phyloP scores from a whole-genome alignment of 495 filamentous ascomycete genomes.

The Extremus antarcticus region DNA sequence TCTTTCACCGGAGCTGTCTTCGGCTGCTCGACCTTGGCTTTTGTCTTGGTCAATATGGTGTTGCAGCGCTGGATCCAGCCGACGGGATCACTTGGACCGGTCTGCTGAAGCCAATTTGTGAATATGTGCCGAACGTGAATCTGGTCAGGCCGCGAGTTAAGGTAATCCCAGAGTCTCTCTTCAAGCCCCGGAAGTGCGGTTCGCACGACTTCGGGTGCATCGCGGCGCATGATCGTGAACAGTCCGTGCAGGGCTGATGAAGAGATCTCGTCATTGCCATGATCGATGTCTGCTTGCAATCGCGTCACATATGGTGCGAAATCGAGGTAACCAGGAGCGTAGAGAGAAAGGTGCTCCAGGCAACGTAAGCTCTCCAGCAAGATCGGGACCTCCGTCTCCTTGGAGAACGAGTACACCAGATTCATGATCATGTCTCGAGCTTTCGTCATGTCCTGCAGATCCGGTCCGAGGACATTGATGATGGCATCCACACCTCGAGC shows the following conservation, averaged over 20 bases:
- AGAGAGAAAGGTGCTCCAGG: constrained; percentile 82
- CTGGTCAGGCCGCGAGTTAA: constrained; percentile 66
- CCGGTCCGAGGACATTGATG: constrained; percentile 91
- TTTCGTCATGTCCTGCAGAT: constrained; percentile 88
- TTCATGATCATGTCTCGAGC: constrained; percentile 82
- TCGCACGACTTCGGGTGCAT: constrained; percentile 66
- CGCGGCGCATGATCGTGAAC: constrained; percentile 87
- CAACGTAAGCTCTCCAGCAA: constrained; percentile 70
- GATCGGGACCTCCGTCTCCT: constrained; percentile 63
- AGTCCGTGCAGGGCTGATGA: constrained; percentile 74
- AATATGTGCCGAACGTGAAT: constrained; percentile 71
- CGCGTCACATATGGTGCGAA: constrained; percentile 72
- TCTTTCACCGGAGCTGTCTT: constrained; percentile 38
- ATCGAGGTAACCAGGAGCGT: constrained; percentile 77
- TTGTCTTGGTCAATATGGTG: constrained; percentile 76
- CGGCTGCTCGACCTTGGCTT: constrained; percentile 42
- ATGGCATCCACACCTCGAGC: constrained; percentile 85
- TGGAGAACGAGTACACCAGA: constrained; percentile 69
- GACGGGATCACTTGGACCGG: constrained; percentile 60
- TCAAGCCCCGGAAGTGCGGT: constrained; percentile 68
- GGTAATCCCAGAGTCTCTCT: constrained; percentile 80
- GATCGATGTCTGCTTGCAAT: constrained; percentile 65
- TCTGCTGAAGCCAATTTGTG: constrained; percentile 83
- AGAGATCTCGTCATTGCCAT: constrained; percentile 49
- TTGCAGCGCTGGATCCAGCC: constrained; percentile 84